Evolutionary conservation across 805 yeast species (phyloP), one percentile per base, ranked within the genome.

Genomic region (Myxozyma geophila): DNA sequence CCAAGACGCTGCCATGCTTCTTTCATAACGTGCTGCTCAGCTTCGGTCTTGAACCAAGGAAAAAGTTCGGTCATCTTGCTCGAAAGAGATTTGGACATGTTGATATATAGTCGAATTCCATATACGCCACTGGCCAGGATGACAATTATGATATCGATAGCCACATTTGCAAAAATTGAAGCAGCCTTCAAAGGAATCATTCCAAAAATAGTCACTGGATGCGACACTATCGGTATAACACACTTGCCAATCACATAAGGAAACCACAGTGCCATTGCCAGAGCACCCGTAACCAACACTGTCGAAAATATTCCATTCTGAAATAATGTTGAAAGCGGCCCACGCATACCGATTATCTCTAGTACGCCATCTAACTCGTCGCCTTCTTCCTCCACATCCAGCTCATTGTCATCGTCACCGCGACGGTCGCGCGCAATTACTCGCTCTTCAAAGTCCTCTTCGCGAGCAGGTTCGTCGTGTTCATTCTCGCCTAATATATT

Each of bases 321-420:
- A 15, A 74, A 64, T 17, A 74, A 58, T 0, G 63, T 56, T 15
- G 63, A 50, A 9, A 70, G 39, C 6, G 71, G 74, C 8, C 72
- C 73, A 4, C 71, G 67, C 47, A 70, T 52, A 13, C 73, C 74
- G 13, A 73, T 57, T n/a, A 74, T 62, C 17, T 74, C 75, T 21
- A 71, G 57, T 10, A 73, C 56, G 4, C 75, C 77, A 19, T 70
- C 74, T 15, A 65, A 60, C 19, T 67, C 75, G 19, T 73, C 75
- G 13, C 58, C 72, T 2, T 60, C 69, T 8, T 64, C 71, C 33
- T 53, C 57, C 7, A 40, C 48, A 13, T 53, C 55, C 12, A 39
- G 46, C 28, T 70, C 66, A 19, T 49, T 23, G 21, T 52, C 70
- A 19, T 67, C 70, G 6, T 58, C 70, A 51, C 21, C 54, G 17